phyloP scores from a whole-genome alignment of 306 rosid species.

The Castanea crenata region DNA sequence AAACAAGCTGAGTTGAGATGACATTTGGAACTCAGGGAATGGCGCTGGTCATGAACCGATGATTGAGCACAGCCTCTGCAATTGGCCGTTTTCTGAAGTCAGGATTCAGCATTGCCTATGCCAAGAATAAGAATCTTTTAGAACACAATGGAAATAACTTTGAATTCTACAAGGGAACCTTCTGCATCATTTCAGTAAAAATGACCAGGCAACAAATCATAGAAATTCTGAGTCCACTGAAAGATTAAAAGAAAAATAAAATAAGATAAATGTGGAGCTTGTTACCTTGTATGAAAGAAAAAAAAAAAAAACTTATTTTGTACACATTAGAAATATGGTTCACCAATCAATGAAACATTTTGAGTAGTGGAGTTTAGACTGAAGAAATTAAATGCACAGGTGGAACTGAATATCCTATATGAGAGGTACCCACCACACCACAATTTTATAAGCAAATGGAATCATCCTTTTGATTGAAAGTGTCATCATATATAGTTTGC shows the following conservation, averaged over 20 bases:
- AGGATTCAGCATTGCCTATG: conserved; percentile 84
- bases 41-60: conserved; percentile 57
- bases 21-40: conserved; percentile 35
- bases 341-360: background rate
- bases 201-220: background rate
- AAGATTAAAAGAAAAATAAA: background rate
- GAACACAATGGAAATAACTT: background rate
- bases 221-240: background rate
- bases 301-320: background rate
- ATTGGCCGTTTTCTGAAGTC: conserved; percentile 76
- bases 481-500: background rate
- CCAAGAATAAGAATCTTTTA: conserved; percentile 5
- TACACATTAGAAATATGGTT: background rate
- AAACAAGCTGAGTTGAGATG: background rate
- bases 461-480: background rate
- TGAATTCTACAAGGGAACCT: background rate
- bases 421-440: background rate
- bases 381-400: background rate
- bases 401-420: background rate
- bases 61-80: conserved; percentile 73
- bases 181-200: background rate
- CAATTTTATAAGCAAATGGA: background rate
- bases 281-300: no score
- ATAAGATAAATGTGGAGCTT: background rate
- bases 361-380: background rate